phyloP scores from a whole-genome alignment of 2,329 filamentous ascomycete species.

The Pseudopyricularia javanii region DNA sequence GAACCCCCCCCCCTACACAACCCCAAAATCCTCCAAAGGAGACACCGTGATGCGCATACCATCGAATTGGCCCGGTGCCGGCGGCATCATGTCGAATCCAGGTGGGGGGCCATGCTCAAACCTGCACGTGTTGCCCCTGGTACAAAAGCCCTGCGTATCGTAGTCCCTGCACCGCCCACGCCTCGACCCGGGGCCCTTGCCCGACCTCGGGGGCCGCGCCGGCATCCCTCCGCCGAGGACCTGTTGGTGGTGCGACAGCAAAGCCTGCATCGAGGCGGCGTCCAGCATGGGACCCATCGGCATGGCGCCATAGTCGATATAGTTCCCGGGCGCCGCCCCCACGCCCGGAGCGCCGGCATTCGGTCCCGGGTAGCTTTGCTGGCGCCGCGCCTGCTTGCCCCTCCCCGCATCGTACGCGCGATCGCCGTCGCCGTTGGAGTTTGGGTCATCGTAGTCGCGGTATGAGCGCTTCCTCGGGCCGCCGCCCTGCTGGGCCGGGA shows the following conservation, averaged over 20 bases:
- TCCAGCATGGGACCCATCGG: not conserved
- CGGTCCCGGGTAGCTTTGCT: constrained; percentile 18
- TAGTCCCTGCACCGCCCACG: constrained; percentile 54
- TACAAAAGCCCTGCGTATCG: constrained; percentile 61
- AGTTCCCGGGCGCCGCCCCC: not conserved
- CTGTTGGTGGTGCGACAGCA: not conserved
- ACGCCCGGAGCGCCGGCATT: not conserved
- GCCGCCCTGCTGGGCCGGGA: constrained; percentile 7
- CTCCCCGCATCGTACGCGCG: constrained; percentile 21
- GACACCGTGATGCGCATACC: not conserved
- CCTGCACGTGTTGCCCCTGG: constrained; percentile 51
- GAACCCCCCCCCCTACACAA: too few relatives aligned
- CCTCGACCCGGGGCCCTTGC: constrained; percentile 13
- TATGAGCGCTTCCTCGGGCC: constrained; percentile 39
- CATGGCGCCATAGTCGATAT: not conserved
- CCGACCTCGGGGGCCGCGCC: constrained; percentile 16
- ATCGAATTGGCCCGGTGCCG: not conserved
- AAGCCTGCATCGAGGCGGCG: not conserved
- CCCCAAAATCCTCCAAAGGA: too few relatives aligned
- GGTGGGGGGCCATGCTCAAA: constrained; percentile 47
- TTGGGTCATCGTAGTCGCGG: constrained; percentile 32
- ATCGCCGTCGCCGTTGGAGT: constrained; percentile 16
- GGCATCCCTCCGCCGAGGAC: constrained; percentile 16
- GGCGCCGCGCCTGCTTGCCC: constrained; percentile 48
- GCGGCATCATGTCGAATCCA: not conserved